phyloP scores from a whole-genome alignment of 2,329 filamentous ascomycete species.

The Taxawa tesnikishii region DNA sequence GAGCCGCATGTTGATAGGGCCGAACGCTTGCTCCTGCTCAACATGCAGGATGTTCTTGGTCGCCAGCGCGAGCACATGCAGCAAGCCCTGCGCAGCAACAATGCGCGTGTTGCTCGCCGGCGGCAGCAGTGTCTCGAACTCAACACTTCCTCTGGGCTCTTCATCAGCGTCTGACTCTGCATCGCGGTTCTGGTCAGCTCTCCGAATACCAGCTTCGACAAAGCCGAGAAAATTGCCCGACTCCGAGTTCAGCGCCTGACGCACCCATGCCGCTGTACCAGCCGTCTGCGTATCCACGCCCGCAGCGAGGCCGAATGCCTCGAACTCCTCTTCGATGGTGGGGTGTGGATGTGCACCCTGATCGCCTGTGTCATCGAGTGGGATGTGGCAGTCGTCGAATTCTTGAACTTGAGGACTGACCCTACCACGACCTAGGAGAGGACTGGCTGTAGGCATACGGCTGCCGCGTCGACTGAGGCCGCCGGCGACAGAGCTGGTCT shows the following conservation, averaged over 20 bases:
- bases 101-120: constrained; percentile 39
- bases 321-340: constrained; percentile 19
- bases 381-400: background rate
- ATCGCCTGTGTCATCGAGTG: constrained; percentile 3
- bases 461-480: constrained; percentile 31
- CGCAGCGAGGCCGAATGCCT: constrained; percentile 32
- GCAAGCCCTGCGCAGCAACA: constrained; percentile 63
- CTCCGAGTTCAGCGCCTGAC: constrained; percentile 44
- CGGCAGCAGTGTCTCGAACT: constrained; percentile 60
- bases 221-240: constrained; percentile 52
- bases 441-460: constrained; percentile 47
- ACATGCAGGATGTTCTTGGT: constrained; percentile 37
- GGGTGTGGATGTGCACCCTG: background rate
- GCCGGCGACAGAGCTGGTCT: constrained; percentile 5
- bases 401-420: background rate
- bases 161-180: constrained; percentile 19
- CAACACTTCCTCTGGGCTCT: constrained; percentile 29
- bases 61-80: constrained; percentile 59
- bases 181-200: constrained; percentile 14
- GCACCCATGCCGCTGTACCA: constrained; percentile 34
- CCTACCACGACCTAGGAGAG: constrained; percentile 41
- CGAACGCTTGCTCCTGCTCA: constrained; percentile 41
- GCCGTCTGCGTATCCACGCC: constrained; percentile 38
- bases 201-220: constrained; percentile 34
- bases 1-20: constrained; percentile 14